Conservation (phyloP, 345 rosid genomes). For the Syzygium oleosum region DNA sequence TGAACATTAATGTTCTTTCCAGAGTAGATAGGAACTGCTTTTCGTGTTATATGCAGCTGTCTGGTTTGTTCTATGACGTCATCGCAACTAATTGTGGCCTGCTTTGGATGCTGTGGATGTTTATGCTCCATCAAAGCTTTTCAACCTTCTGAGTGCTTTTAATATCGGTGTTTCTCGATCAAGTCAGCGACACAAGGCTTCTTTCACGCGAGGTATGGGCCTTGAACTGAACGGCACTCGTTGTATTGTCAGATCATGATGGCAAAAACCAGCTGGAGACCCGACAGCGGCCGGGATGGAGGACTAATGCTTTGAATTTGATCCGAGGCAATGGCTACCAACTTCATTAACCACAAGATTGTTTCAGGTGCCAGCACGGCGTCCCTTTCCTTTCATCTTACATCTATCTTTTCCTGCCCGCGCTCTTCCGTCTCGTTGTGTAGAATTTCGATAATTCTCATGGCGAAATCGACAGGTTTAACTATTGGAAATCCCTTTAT, state of each 20-base stretch:
- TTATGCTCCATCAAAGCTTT: background rate
- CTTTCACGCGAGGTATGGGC: background rate
- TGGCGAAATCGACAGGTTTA: background rate
- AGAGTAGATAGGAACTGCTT: background rate
- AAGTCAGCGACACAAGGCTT: background rate
- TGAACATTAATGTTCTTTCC: background rate
- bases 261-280: conserved; percentile 96
- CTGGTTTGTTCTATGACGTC: background rate
- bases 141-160: background rate
- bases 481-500: background rate
- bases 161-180: background rate
- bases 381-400: background rate
- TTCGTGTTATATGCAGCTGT: background rate
- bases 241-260: conserved; percentile 62
- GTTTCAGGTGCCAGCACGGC: background rate
- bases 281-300: conserved; percentile 63
- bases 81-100: background rate
- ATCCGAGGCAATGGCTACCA: background rate
- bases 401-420: background rate
- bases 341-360: background rate
- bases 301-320: conserved; percentile 23
- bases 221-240: background rate
- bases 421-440: background rate
- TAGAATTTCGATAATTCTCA: background rate
- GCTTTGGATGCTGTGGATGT: background rate